Evolutionary conservation across 768 basidiomycete genomes (phyloP).

Genomic region (Epithele typhae): DNA sequence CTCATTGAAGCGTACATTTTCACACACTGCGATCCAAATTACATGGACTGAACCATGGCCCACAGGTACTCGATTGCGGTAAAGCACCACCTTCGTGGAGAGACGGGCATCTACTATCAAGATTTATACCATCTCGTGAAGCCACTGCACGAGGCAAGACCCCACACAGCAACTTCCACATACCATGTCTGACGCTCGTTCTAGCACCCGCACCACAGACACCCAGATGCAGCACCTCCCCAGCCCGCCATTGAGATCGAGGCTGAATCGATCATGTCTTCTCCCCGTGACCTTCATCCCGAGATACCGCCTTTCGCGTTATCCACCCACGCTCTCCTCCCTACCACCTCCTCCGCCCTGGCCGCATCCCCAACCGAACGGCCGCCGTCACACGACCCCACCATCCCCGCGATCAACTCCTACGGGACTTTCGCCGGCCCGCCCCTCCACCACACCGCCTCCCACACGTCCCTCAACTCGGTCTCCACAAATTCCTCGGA

Average conservation of each 20-base stretch:
- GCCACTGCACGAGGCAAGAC: conserved; percentile 50
- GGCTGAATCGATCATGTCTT: not conserved
- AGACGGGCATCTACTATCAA: conserved; percentile 57
- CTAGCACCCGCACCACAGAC: conserved; percentile 11
- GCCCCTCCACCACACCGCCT: conserved; percentile 14
- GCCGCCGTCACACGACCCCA: conserved; percentile 23
- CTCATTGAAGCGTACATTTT: conserved; percentile 50
- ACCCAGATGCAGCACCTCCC: not conserved
- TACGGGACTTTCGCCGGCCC: conserved; percentile 46
- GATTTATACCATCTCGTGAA: conserved; percentile 55
- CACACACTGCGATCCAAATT: not conserved
- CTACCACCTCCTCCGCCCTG: not conserved
- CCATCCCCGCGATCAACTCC: conserved; percentile 43
- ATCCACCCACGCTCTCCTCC: not conserved
- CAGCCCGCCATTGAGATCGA: not conserved
- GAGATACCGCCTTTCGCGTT: conserved; percentile 3
- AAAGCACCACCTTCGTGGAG: conserved; percentile 60
- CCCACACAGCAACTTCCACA: no score
- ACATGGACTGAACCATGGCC: not conserved
- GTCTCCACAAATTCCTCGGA: conserved; percentile 18
- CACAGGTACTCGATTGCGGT: conserved; percentile 49
- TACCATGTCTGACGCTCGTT: not conserved
- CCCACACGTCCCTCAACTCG: conserved; percentile 18
- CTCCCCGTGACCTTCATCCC: conserved; percentile 1
- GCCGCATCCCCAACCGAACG: not conserved